These are phyloP conservation scores for Didymella exigua DNA, from an alignment of 2,329 filamentous ascomycete species.

Conservation along the genomic window DNA sequence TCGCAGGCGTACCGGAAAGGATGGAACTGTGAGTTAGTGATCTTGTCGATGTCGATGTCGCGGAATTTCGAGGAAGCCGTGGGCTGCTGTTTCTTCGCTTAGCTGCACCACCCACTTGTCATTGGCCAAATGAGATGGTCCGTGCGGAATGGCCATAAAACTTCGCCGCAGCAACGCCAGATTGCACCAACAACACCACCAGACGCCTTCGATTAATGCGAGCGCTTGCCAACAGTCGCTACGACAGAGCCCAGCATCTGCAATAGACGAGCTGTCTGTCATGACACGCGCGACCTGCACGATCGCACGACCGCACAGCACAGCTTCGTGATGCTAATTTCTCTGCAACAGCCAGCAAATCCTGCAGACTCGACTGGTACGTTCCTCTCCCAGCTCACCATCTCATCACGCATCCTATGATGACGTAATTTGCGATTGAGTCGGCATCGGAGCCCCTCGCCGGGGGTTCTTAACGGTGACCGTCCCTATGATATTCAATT, in stretches of 20 bases:
- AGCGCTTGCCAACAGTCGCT: background rate
- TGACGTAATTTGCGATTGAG: constrained; percentile 99
- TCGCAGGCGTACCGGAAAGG: constrained; percentile 48
- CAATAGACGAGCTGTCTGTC: background rate
- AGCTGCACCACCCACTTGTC: background rate
- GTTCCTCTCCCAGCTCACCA: constrained; percentile 17
- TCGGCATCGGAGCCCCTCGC: constrained; percentile 83
- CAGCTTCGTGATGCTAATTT: constrained; percentile 7
- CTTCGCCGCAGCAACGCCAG: background rate
- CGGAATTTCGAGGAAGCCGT: background rate
- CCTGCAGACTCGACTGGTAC: constrained; percentile 26
- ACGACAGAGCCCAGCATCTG: background rate
- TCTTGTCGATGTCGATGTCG: constrained; percentile 18
- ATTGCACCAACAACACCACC: background rate
- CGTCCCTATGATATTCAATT: constrained; percentile 83
- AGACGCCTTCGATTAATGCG: background rate
- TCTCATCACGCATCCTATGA: constrained; percentile 61
- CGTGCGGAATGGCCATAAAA: constrained; percentile 2
- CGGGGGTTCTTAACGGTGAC: constrained; percentile 80
- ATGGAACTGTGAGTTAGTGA: constrained; percentile 35
- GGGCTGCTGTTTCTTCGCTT: too few species aligned
- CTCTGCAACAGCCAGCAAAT: constrained; percentile 12
- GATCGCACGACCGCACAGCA: background rate
- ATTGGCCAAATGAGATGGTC: background rate
- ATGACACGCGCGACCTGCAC: background rate